Conservation (phyloP, 345 rosid species). For the Euphorbia pulcherrima region DNA sequence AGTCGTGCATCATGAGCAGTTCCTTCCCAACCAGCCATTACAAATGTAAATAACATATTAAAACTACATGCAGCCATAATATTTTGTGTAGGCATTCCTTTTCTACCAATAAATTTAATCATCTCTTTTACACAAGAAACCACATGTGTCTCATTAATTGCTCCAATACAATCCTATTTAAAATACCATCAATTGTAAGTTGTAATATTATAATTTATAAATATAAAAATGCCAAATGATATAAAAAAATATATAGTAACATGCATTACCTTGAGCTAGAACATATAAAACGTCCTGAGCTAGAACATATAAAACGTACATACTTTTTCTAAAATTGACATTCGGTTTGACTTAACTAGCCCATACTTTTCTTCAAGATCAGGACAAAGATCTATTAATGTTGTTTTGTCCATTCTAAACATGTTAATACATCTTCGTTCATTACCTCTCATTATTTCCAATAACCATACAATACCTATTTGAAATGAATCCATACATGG, state of each 20-base stretch:
- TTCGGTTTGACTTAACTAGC: too few relatives aligned
- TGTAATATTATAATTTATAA: background rate
- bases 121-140: background rate
- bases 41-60: background rate
- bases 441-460: too few relatives aligned
- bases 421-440: too few relatives aligned
- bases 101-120: constrained; percentile 1
- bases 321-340: too few relatives aligned
- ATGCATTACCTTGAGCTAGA: background rate
- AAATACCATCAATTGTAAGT: too few relatives aligned
- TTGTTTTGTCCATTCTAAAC: too few relatives aligned
- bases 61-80: background rate
- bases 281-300: background rate
- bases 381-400: too few relatives aligned
- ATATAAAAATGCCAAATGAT: background rate
- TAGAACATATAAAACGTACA: too few relatives aligned
- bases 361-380: too few relatives aligned
- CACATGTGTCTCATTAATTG: background rate
- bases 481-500: too few relatives aligned
- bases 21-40: background rate
- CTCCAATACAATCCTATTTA: background rate
- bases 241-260: background rate
- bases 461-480: too few relatives aligned
- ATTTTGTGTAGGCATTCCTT: constrained; percentile 1
- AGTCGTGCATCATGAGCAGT: background rate